phyloP scores from a whole-genome alignment of 176 grass and related monocot genomes.

The Tillandsia leiboldiana region DNA sequence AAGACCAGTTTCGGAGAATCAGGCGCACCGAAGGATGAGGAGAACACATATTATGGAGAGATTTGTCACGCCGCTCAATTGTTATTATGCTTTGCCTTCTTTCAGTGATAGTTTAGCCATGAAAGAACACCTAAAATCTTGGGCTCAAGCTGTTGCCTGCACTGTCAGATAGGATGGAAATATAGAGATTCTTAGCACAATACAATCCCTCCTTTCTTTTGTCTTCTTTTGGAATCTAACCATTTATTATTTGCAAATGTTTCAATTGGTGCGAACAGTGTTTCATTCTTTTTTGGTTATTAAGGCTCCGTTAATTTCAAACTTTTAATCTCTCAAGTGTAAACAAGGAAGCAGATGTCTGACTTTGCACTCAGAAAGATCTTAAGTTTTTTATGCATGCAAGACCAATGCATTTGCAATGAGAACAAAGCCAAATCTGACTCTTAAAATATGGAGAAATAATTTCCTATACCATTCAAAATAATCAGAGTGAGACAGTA shows the following conservation, averaged over 20 bases:
- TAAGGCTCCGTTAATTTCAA: no score
- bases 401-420: neutral
- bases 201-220: no score
- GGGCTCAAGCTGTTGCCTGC: constrained; percentile 60
- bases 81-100: constrained; percentile 29
- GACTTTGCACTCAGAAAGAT: no score
- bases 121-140: constrained; percentile 54
- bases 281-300: no score
- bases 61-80: neutral
- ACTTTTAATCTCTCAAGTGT: no score
- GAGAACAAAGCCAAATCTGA: neutral
- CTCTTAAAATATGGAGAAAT: neutral
- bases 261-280: neutral
- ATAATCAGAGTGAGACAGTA: neutral
- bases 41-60: constrained; percentile 9
- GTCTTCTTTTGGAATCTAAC: neutral
- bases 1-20: constrained; percentile 1
- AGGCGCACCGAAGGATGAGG: neutral
- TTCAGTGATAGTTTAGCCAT: constrained; percentile 36
- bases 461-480: neutral
- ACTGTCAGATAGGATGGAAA: constrained; percentile 29
- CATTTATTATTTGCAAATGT: neutral
- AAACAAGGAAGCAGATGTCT: no score
- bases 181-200: neutral
- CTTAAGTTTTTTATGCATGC: neutral